These are phyloP conservation scores for Cercospora sp. DNA, from an alignment of 2,329 filamentous ascomycete genomes.

Conservation along the genomic window DNA sequence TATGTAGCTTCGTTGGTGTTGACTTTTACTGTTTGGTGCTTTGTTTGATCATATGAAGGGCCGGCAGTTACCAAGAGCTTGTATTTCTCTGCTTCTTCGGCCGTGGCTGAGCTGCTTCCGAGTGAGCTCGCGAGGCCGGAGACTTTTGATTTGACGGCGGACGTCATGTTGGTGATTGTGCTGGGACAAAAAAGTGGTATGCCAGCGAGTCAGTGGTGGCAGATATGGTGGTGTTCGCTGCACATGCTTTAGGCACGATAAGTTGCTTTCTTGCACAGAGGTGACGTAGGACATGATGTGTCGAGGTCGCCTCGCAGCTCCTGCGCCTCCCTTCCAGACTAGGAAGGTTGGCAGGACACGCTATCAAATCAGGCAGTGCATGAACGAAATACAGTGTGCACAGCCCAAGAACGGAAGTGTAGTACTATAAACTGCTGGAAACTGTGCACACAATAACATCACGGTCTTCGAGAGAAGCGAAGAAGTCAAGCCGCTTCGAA, in stretches of 20 bases:
- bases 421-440: background rate
- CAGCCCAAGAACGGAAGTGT: background rate
- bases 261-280: background rate
- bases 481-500: background rate
- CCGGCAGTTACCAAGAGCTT: conserved; percentile 80
- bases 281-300: background rate
- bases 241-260: background rate
- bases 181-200: background rate
- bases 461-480: background rate
- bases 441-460: background rate
- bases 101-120: conserved; percentile 26
- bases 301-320: background rate
- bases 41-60: conserved; percentile 67
- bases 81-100: conserved; percentile 60
- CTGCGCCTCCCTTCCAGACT: background rate
- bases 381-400: background rate
- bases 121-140: conserved; percentile 22
- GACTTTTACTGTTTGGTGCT: conserved; percentile 71
- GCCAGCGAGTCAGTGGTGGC: background rate
- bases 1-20: conserved; percentile 62
- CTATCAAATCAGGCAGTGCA: background rate
- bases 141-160: conserved; percentile 27
- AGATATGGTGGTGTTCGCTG: background rate
- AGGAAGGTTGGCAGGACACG: background rate
- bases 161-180: conserved; percentile 26